Conservation (phyloP, 192 early-diverging fungal genomes). For the Lunasporangiospora selenospora region DNA sequence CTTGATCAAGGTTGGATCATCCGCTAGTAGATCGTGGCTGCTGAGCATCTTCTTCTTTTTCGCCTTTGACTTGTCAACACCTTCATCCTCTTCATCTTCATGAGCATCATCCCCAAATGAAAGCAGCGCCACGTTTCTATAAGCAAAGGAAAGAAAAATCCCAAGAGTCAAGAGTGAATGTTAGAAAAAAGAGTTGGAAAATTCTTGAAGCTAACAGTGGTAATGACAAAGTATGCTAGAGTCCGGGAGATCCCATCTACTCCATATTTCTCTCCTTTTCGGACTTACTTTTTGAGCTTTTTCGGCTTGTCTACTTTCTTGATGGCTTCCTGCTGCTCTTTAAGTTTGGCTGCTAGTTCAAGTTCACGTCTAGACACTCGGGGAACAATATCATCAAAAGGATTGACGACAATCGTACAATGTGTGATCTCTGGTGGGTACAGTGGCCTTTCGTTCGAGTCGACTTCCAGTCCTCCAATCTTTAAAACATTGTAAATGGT, state of each 20-base stretch:
- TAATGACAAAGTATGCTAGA: too few species aligned
- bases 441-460: slow-evolving; percentile 80
- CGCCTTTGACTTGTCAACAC: slow-evolving; percentile 58
- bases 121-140: slow-evolving; percentile 75
- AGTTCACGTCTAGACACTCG: slow-evolving; percentile 58
- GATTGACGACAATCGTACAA: slow-evolving; percentile 80
- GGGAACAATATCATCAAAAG: slow-evolving; percentile 91
- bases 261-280: too few species aligned
- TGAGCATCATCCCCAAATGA: slow-evolving; percentile 91
- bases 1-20: slow-evolving; percentile 49
- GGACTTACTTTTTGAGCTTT: slow-evolving; percentile 70
- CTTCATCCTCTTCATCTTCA: slow-evolving; percentile 46
- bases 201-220: too few species aligned
- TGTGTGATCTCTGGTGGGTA: slow-evolving; percentile 73
- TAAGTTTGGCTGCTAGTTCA: slow-evolving; percentile 16
- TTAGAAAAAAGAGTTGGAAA: neutral
- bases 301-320: slow-evolving; percentile 56
- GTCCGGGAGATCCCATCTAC: too few species aligned
- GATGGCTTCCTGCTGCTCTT: slow-evolving; percentile 32
- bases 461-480: slow-evolving; percentile 82
- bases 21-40: slow-evolving; percentile 76
- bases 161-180: too few species aligned
- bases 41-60: slow-evolving; percentile 60
- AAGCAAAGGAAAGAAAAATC: slow-evolving; percentile 1
- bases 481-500: slow-evolving; percentile 92